Evolutionary conservation across 2,329 filamentous ascomycete species (phyloP).

Genomic region (Fusarium praegraminearum): DNA sequence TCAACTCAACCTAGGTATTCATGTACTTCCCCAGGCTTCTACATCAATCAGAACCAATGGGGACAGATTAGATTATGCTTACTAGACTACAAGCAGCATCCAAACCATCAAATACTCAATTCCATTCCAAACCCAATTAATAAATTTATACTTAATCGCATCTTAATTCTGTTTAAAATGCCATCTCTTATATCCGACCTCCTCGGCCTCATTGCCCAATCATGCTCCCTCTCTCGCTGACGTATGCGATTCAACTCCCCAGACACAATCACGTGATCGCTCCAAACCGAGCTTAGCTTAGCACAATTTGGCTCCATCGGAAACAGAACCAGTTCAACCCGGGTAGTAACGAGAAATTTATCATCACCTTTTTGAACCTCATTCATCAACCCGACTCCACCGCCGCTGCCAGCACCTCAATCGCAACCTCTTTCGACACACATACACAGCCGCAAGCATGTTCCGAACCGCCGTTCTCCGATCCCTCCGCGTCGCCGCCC

Average conservation of each 20-base stretch:
- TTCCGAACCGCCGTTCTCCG: slow-evolving; percentile 89
- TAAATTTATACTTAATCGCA: neutral
- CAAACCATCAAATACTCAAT: slow-evolving; percentile 3
- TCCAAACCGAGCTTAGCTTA: slow-evolving; percentile 45
- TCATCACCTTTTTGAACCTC: slow-evolving; percentile 49
- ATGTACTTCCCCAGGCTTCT: neutral
- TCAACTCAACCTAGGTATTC: accelerated
- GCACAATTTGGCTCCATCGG: slow-evolving; percentile 27
- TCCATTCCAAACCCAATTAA: neutral
- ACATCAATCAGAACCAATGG: slow-evolving; percentile 32
- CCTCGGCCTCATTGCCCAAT: slow-evolving; percentile 36
- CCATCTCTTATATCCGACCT: slow-evolving; percentile 8
- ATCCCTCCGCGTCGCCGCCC: slow-evolving; percentile 67
- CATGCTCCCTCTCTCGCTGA: slow-evolving; percentile 26
- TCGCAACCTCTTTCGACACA: slow-evolving; percentile 13
- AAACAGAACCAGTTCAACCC: slow-evolving; percentile 46
- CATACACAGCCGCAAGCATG: slow-evolving; percentile 66
- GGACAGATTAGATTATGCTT: slow-evolving; percentile 40
- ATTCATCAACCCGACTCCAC: slow-evolving; percentile 23
- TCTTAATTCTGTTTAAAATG: neutral
- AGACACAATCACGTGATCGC: slow-evolving; percentile 43
- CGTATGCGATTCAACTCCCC: slow-evolving; percentile 14
- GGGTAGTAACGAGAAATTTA: slow-evolving; percentile 60
- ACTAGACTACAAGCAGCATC: slow-evolving; percentile 29
- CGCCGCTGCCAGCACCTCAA: slow-evolving; percentile 25